Evolutionary conservation across 176 grass and related monocot species (phyloP).

Genomic region (Elaeis guineensis): DNA sequence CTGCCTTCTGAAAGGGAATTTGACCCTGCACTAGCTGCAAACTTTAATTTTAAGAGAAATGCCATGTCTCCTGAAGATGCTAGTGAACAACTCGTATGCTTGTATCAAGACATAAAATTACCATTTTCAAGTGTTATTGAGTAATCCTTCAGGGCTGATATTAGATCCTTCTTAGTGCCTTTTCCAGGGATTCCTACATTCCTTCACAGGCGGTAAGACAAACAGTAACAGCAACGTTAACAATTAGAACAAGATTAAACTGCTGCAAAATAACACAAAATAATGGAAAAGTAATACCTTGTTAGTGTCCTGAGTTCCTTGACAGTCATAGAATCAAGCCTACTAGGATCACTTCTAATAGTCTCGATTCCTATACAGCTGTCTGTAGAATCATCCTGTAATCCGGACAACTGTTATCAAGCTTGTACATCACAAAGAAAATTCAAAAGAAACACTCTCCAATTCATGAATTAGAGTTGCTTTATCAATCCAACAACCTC

Average conservation of each 20-base stretch:
- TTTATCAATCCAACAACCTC: conserved; percentile 27
- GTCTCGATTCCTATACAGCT: conserved; percentile 35
- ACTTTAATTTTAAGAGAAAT: neutral
- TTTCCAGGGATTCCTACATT: conserved; percentile 44
- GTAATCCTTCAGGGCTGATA: conserved; percentile 49
- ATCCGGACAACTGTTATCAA: conserved; percentile 10
- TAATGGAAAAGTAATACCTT: conserved; percentile 25
- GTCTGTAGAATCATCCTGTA: conserved; percentile 45
- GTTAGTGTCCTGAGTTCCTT: conserved; percentile 69
- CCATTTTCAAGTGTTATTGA: conserved; percentile 30
- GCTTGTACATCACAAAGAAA: neutral
- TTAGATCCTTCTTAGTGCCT: conserved; percentile 78
- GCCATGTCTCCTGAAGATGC: neutral
- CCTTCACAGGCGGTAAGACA: conserved; percentile 19
- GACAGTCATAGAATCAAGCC: conserved; percentile 65
- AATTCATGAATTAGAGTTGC: no score
- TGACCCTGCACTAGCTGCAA: conserved; percentile 4
- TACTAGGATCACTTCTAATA: conserved; percentile 42
- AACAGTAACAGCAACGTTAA: no score
- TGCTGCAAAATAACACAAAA: no score
- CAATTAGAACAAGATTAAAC: no score
- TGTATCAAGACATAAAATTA: conserved; percentile 14
- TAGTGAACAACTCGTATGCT: no score
- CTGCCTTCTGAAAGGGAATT: conserved; percentile 31
- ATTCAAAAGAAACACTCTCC: neutral